These are phyloP conservation scores for Teratosphaeriaceae sp. DNA, from an alignment of 2,329 filamentous ascomycete genomes.

Conservation along the genomic window DNA sequence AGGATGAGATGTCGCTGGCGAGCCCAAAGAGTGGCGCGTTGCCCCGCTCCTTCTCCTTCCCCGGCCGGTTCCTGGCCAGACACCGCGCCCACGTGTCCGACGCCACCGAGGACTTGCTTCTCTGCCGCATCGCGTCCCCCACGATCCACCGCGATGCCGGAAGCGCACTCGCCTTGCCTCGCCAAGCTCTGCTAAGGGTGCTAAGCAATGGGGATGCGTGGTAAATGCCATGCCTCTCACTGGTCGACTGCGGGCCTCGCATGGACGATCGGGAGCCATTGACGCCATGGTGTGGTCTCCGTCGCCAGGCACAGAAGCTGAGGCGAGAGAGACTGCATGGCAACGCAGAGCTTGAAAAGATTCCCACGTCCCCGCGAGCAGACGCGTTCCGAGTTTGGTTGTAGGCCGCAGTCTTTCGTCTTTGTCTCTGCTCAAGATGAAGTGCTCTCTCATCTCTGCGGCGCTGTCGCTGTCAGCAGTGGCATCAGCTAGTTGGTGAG, in stretches of 20 bases:
- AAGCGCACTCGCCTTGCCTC: too few species aligned
- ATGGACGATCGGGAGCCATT: constrained; percentile 2
- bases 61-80: too few species aligned
- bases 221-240: constrained; percentile 5
- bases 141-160: too few species aligned
- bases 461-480: constrained; percentile 16
- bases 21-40: too few species aligned
- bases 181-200: neutral
- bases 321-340: neutral
- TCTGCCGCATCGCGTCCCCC: too few species aligned
- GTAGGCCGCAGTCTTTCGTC: neutral
- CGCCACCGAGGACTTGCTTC: too few species aligned
- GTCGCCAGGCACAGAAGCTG: constrained; percentile 1
- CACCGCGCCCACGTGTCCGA: too few species aligned
- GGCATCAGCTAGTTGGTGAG: constrained; percentile 22
- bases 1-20: too few species aligned
- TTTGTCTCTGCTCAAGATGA: constrained; percentile 11
- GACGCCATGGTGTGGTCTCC: constrained; percentile 1
- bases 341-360: constrained; percentile 1
- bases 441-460: constrained; percentile 10
- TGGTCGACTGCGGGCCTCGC: constrained; percentile 12
- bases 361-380: constrained; percentile 5
- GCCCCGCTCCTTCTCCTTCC: too few species aligned
- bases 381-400: neutral
- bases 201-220: constrained; percentile 2